Base-by-base conservation (phyloP, 306 rosid genomes). In the Ziziphus jujuba region DNA sequence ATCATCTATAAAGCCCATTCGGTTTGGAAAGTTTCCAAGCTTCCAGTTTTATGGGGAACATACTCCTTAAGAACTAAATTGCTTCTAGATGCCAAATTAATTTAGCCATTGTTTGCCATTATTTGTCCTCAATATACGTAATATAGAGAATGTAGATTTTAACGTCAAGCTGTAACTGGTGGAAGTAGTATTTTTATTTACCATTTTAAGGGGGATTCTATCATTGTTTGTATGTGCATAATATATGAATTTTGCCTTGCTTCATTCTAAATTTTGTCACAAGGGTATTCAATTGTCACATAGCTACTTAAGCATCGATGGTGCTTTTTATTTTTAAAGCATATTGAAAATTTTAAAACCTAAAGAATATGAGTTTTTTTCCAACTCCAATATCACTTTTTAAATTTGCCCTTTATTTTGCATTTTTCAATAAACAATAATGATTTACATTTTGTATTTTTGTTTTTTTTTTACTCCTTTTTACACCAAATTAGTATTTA, bases 1-100 rank as follows among this genome's bases (percentile, higher is more conserved):
- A 43, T 38, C 66, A 63, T 47, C 56, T 24, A 3, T 25, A 48
- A 25, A 48, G 43, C 69, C 33, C 45, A 48, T 63, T 48, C 24
- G 24, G 4, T 17, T 11, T 6, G 12, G 45, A 63, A 48, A 5
- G 14, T 33, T 49, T 9, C 7, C 44, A 1, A 21, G 31, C 21
- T 40, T 40, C 22, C 55, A 50, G 9, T 50, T 49, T 50, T 16
- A 50, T 5, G 53, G 12, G n/a, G 16, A 33, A n/a, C 0, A 21
- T 40, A 40, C 45, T 9, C 45, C 45, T 40, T 40, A 10, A 40
- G 12, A 2, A 40, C 9, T 2, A 2, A 59, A 45, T 13, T 33
- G 47, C 47, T 35, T 7, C 44, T 15, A 47, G 48, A 34, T 34
- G 24, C 47, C 15, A 28, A 28, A 28, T 28, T 28, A 28, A 28